phyloP scores from a whole-genome alignment of 148 eudicot species.

The Camellia lanceoleosa region DNA sequence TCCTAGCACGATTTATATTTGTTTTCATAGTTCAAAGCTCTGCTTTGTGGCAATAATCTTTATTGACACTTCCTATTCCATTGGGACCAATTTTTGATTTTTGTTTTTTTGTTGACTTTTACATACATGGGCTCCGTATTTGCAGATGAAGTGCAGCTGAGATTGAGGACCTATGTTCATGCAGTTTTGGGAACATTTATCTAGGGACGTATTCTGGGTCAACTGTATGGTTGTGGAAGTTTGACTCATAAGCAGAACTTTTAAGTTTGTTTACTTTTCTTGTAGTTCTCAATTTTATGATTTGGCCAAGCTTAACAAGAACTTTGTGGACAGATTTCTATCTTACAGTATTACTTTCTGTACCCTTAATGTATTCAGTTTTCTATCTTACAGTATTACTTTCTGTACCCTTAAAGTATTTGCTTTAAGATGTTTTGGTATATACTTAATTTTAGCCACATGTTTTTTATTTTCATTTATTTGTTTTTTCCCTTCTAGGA shows the following conservation, averaged over 20 bases:
- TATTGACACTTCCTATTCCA: not conserved
- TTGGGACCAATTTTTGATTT: not conserved
- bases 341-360: not conserved
- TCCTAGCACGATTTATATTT: too few species aligned
- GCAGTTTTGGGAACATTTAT: not conserved
- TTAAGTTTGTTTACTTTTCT: not conserved
- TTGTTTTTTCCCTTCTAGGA: not conserved
- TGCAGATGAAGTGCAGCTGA: slow-evolving; percentile 24
- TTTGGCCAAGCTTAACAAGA: not conserved
- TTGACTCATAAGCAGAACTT: not conserved
- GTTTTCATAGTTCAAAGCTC: too few species aligned
- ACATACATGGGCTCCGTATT: slow-evolving; percentile 9
- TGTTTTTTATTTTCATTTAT: not conserved
- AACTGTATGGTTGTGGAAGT: slow-evolving; percentile 2
- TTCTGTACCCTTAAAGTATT: not conserved
- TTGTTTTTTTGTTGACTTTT: not conserved
- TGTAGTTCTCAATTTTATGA: not conserved
- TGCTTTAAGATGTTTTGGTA: not conserved
- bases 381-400: not conserved
- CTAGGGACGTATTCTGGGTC: slow-evolving; percentile 7
- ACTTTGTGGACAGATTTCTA: not conserved
- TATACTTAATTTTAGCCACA: slow-evolving; percentile 2
- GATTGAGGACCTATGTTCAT: not conserved
- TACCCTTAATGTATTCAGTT: not conserved
- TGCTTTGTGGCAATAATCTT: not conserved